Base-by-base conservation (phyloP, 495 filamentous ascomycete species). In the Penicillium tannophilum region DNA sequence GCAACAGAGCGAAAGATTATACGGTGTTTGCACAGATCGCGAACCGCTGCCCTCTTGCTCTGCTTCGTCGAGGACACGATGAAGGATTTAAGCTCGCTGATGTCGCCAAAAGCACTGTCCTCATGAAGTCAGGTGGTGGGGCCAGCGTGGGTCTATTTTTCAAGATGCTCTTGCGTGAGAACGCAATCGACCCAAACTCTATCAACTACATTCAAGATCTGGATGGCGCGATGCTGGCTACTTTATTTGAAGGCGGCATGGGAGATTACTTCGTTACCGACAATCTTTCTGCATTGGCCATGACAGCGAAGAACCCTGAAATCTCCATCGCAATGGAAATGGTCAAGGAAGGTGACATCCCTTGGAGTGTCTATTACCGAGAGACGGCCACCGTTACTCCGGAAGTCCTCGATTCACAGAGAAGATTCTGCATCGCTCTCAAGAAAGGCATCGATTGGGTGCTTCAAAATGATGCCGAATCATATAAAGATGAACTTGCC, bases 61-160 rank as follows among this genome's bases (percentile, higher is more conserved):
- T 58, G 39, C 24, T 58, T 33, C 48, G 55, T 10, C 55, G 55
- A 44, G 28, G 17, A 20, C 11, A n/a, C 2, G 44, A 49, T 9
- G 24, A 41, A 50, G 10, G 16, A n/a, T 56, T 56, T 48, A 36
- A 35, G 36, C 9, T 52, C 6, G 20, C 33, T 0, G 55, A 58
- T 20, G 20, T 58, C 14, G 36, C 55, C 2, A 48, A 48, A 17
- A 19, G 24, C 7, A 58, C 55, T 20, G 48, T 58, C 30, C 39
- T 58, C 23, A 52, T 58, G 36, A 58, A 58, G 26, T 52, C 47
- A 11, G 36, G 47, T 26, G 55, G 55, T 10, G 55, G 55, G 0
- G 55, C 47, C 28, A 58, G 55, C 24, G 46, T 52, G 51, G 55
- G 55, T 7, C 55, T 58, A 20, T 58, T 58, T 33, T 58, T 58